phyloP scores from a whole-genome alignment of 768 basidiomycete genomes.

The Sporobolomyces phaffii region DNA sequence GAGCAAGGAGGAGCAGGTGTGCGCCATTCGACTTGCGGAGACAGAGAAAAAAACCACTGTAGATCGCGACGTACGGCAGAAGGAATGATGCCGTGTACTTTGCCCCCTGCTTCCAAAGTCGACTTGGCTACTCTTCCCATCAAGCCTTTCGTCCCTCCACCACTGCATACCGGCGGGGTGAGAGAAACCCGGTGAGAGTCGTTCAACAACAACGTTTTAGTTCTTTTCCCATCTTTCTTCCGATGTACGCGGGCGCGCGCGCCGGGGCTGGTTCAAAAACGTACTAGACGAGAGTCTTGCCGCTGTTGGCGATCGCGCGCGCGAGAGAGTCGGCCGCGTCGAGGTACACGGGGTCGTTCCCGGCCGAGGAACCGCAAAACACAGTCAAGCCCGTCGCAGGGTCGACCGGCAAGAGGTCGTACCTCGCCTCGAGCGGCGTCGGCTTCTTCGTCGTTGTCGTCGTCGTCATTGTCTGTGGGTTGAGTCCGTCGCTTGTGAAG shows the following conservation, averaged over 20 bases:
- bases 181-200: background rate
- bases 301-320: conserved; percentile 43
- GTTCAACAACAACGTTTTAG: too few species aligned
- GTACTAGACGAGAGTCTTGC: conserved; percentile 45
- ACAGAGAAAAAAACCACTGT: too few species aligned
- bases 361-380: conserved; percentile 73
- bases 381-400: conserved; percentile 47
- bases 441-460: background rate
- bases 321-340: conserved; percentile 56
- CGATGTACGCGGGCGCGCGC: too few species aligned
- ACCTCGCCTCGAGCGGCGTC: too few species aligned
- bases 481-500: too few species aligned
- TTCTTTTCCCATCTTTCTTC: too few species aligned
- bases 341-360: conserved; percentile 58
- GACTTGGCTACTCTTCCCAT: conserved; percentile 40
- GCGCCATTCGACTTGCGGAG: too few species aligned
- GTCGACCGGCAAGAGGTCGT: background rate
- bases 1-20: background rate
- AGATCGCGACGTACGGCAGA: conserved; percentile 40
- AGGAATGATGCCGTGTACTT: conserved; percentile 49
- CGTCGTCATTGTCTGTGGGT: background rate
- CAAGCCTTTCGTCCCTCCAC: conserved; percentile 38
- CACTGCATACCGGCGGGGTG: background rate
- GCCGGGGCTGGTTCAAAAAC: background rate
- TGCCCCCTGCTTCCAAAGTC: conserved; percentile 44